phyloP scores from a whole-genome alignment of 148 eudicot genomes.

The Chenopodium quinoa region DNA sequence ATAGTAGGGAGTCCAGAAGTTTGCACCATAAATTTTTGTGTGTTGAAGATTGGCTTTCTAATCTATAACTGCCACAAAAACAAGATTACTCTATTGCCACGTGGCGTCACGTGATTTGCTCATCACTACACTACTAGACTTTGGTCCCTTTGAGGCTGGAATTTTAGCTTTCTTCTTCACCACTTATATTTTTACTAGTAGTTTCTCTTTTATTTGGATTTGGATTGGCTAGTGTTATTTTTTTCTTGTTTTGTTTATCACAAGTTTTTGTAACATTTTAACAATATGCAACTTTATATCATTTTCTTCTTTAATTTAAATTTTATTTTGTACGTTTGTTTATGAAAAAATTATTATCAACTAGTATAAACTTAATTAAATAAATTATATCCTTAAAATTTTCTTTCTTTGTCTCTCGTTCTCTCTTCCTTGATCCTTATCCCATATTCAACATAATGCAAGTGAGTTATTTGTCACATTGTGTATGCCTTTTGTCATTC shows the following conservation, averaged over 20 bases:
- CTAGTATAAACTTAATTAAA: too few relatives aligned
- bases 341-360: too few relatives aligned
- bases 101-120: conserved; percentile 42
- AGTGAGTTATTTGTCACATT: conserved; percentile 18
- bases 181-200: conserved; percentile 36
- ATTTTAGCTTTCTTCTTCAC: conserved; percentile 45
- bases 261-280: not conserved
- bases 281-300: not conserved
- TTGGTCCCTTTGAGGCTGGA: conserved; percentile 43
- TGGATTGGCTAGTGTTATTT: conserved; percentile 5
- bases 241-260: conserved; percentile 6
- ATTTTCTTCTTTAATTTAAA: not conserved
- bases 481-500: conserved; percentile 3
- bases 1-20: conserved; percentile 14
- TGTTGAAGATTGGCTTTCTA: conserved; percentile 46
- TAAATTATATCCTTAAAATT: not conserved
- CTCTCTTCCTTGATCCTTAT: conserved; percentile 11
- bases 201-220: not conserved
- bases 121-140: not conserved
- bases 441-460: conserved; percentile 15
- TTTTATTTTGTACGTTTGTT: not conserved
- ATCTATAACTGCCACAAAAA: conserved; percentile 61
- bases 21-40: conserved; percentile 36
- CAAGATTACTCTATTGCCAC: conserved; percentile 61
- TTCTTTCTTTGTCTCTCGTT: conserved; percentile 6